A percentile compares a stretch with the other conserved stretches of the same genome.
Evolutionary conservation across 306 rosid genomes (phyloP).

Genomic region (Citrullus colocynthis): DNA sequence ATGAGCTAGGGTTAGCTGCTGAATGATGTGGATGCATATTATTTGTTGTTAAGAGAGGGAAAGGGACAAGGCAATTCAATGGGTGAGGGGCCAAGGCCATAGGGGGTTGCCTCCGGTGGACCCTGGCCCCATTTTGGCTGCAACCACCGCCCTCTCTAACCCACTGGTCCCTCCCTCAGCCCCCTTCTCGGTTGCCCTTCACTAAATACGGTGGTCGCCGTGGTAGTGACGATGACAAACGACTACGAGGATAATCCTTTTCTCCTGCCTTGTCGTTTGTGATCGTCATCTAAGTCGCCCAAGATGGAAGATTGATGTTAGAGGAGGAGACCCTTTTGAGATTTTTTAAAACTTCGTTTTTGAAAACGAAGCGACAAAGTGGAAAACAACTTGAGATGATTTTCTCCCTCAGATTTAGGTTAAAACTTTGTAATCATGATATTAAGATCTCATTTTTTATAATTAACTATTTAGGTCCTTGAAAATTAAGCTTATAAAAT

Average conservation of each 20-base stretch:
- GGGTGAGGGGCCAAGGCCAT: slow-evolving; percentile 28
- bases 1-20: not conserved
- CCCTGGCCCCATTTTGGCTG: slow-evolving; percentile 17
- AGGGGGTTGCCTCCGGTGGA: slow-evolving; percentile 26
- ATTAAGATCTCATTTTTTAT: no score
- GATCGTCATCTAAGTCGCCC: no score
- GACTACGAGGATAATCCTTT: not conserved
- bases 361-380: no score
- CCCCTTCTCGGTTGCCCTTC: not conserved
- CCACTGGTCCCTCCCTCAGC: slow-evolving; percentile 17
- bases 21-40: slow-evolving; percentile 1
- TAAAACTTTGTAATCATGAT: no score
- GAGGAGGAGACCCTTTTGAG: no score
- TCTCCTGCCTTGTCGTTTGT: not conserved
- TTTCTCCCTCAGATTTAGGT: no score
- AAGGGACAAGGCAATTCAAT: slow-evolving; percentile 39
- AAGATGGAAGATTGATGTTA: not conserved
- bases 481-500: no score
- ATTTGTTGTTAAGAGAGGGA: slow-evolving; percentile 13
- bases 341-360: no score
- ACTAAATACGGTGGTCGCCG: not conserved
- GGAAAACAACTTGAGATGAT: no score
- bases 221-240: not conserved
- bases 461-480: no score
- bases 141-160: slow-evolving; percentile 27